Evolutionary conservation across 192 early-diverging fungal species (phyloP).

Genomic region (Coemansia sp.): DNA sequence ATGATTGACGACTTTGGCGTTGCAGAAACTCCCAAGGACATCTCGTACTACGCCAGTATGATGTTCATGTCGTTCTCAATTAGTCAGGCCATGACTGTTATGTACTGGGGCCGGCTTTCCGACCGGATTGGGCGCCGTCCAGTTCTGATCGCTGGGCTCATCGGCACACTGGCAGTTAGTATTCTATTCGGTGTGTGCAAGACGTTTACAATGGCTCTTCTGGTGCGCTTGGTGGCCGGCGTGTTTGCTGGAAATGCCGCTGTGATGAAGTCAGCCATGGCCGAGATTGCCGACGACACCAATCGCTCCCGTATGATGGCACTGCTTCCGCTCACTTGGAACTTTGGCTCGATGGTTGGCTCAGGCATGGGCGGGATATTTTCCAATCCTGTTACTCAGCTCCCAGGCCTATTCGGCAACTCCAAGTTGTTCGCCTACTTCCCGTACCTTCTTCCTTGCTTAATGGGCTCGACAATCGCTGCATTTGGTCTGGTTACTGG

Average conservation of each 20-base stretch:
- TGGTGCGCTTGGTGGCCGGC: slow-evolving; percentile 61
- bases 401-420: slow-evolving; percentile 60
- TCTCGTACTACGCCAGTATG: slow-evolving; percentile 69
- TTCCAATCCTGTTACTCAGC: slow-evolving; percentile 65
- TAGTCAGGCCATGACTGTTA: slow-evolving; percentile 51
- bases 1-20: slow-evolving; percentile 44
- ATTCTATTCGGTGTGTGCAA: slow-evolving; percentile 70
- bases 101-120: slow-evolving; percentile 70
- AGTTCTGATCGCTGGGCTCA: slow-evolving; percentile 69
- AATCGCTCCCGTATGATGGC: slow-evolving; percentile 76
- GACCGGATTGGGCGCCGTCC: slow-evolving; percentile 80
- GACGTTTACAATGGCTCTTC: slow-evolving; percentile 58
- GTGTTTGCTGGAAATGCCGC: slow-evolving; percentile 72
- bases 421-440: slow-evolving; percentile 58
- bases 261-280: slow-evolving; percentile 76
- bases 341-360: slow-evolving; percentile 61
- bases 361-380: slow-evolving; percentile 78
- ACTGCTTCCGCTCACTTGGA: slow-evolving; percentile 69
- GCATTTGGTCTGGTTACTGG: slow-evolving; percentile 64
- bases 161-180: slow-evolving; percentile 67
- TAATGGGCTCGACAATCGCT: slow-evolving; percentile 60
- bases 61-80: slow-evolving; percentile 52
- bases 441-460: slow-evolving; percentile 84
- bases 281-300: slow-evolving; percentile 80
- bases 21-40: slow-evolving; percentile 65